Base-by-base conservation (phyloP, 371 early-diverging fungal genomes). In the Apophysomyces ossiformis region DNA sequence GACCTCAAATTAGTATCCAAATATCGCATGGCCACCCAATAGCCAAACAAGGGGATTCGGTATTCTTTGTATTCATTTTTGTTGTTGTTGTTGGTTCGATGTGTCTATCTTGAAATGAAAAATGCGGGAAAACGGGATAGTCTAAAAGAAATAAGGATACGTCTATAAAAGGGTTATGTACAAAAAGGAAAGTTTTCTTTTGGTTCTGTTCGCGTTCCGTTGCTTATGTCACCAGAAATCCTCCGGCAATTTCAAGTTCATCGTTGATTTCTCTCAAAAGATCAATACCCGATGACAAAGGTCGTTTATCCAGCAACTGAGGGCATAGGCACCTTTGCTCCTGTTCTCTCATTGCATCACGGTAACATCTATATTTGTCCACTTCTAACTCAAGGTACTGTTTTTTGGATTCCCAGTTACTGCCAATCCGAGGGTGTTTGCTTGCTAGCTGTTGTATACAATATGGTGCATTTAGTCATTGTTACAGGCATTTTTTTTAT, bases 391-490 rank as follows among this genome's bases (percentile, higher is more conserved):
- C 50, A 16, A 68, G 47, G 18, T 58, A 63, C 6, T 21, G n/a
- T 12, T 63, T 68, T 58, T 58, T 62, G 37, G 47, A 26, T 18
- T 36, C 50, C 68, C 68, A 68, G 38, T 68, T 68, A 7, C 37
- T 36, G 18, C 45, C 39, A 16, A 68, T 57, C 12, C 41, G 68
- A 18, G 46, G 45, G 36, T 45, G 32, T 9, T 15, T 5, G 21
- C 36, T 44, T 7, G 37, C 1, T 37, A 58, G 0, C 58, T 58
- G 11, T 21, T 36, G 41, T n/a, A 38, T 16, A 5, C 1, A 43
- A 59, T 6, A 18, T 7, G 5, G 43, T 59, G 13, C 16, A 59
- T 59, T 43, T 59, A n/a, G 15, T 7, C 38, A 39, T 39, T 26
- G 32, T 26, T 26, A 26, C 32, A 26, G 32, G 1, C 32, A n/a